Percentiles rank a stretch among this genome's conserved stretches.
These are phyloP conservation scores for Isabelozyma heimii DNA, from an alignment of 805 yeast genomes.

Conservation along the genomic window DNA sequence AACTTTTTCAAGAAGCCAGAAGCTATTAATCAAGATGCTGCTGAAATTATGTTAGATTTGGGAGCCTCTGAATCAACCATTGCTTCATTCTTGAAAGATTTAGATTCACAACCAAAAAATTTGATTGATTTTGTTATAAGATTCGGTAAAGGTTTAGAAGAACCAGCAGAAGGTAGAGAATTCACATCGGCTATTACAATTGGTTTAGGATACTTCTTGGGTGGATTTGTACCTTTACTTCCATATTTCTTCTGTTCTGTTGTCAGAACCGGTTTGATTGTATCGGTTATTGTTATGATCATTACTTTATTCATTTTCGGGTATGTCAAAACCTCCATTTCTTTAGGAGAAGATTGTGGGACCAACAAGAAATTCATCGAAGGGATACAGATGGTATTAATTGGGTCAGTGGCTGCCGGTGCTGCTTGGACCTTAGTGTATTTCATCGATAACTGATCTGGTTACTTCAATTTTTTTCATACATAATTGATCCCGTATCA, in stretches of 20 bases:
- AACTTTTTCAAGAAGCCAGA: constrained; percentile 65
- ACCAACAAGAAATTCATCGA: constrained; percentile 59
- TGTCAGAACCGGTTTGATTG: constrained; percentile 73
- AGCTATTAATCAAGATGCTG: constrained; percentile 70
- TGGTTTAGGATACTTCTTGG: constrained; percentile 83
- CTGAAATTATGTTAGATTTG: constrained; percentile 75
- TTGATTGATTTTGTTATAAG: constrained; percentile 85
- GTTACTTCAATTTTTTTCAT: constrained; percentile 37
- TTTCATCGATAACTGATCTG: constrained; percentile 48
- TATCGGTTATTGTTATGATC: constrained; percentile 77
- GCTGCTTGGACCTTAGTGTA: constrained; percentile 93
- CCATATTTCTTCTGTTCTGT: constrained; percentile 83
- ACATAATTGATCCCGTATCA: constrained; percentile 27
- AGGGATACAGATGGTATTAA: constrained; percentile 89
- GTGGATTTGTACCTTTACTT: constrained; percentile 87
- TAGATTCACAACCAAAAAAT: constrained; percentile 71
- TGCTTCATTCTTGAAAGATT: constrained; percentile 68
- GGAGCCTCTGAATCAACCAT: constrained; percentile 73
- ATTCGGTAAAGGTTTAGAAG: constrained; percentile 90
- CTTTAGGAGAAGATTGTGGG: constrained; percentile 80
- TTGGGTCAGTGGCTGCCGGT: constrained; percentile 97
- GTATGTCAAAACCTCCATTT: constrained; percentile 74
- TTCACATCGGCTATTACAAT: constrained; percentile 84
- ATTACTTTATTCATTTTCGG: constrained; percentile 88
- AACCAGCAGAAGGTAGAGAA: constrained; percentile 92